phyloP scores from a whole-genome alignment of 306 rosid genomes.

The Quercus suber region DNA sequence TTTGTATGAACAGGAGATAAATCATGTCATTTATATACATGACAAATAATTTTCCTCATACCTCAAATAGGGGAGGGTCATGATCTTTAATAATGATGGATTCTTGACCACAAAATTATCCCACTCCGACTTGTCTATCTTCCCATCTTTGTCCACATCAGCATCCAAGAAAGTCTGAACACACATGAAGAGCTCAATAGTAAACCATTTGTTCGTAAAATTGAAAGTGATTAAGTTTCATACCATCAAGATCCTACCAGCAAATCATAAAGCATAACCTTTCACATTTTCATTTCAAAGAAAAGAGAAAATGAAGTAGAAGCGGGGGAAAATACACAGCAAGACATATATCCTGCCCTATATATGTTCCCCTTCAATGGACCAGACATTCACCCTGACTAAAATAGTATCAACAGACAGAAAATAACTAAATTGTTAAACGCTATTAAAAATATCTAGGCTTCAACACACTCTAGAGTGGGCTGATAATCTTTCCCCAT shows the following conservation, averaged over 20 bases:
- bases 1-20: too few relatives aligned
- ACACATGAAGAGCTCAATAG: slow-evolving; percentile 9
- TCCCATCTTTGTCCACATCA: slow-evolving; percentile 84
- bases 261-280: neutral
- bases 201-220: too few relatives aligned
- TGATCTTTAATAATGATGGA: slow-evolving; percentile 72
- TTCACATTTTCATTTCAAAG: neutral
- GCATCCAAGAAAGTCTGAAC: slow-evolving; percentile 84
- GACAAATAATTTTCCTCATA: slow-evolving; percentile 8
- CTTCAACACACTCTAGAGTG: neutral
- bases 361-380: neutral
- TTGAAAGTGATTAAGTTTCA: neutral
- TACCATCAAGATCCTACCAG: neutral
- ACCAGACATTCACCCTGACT: neutral
- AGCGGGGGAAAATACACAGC: neutral
- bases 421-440: neutral
- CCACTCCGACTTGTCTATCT: slow-evolving; percentile 81
- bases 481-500: neutral
- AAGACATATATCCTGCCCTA: too few relatives aligned
- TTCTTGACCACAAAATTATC: slow-evolving; percentile 59
- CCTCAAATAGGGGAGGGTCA: slow-evolving; percentile 91
- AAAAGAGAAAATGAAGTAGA: neutral
- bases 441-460: neutral
- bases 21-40: neutral
- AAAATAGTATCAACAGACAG: neutral